Conservation (phyloP, 495 filamentous ascomycete genomes). For the Diplogelasinospora grovesii region DNA sequence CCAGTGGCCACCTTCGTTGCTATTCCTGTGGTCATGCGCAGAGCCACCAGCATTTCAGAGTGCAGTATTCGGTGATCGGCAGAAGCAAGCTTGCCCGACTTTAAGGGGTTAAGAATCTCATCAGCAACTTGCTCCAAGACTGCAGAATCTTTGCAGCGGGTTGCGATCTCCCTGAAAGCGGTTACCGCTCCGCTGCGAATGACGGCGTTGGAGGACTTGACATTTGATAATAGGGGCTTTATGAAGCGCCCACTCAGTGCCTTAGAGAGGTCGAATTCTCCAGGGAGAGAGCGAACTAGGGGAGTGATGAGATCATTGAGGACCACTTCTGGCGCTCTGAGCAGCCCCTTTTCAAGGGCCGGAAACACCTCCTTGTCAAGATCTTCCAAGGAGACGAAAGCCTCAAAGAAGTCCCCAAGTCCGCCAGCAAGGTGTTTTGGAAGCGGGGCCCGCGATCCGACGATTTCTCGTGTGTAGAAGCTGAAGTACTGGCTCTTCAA, state of each 20-base stretch:
- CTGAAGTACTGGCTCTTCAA: conserved; percentile 64
- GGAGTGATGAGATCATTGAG: conserved; percentile 67
- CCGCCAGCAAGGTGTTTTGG: conserved; percentile 65
- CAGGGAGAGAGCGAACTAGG: conserved; percentile 61
- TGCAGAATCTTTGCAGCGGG: conserved; percentile 50
- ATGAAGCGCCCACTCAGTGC: conserved; percentile 61
- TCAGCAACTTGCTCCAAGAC: conserved; percentile 58
- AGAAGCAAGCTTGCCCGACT: conserved; percentile 68
- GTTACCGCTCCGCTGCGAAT: conserved; percentile 70
- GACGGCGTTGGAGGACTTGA: conserved; percentile 76
- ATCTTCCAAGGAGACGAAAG: conserved; percentile 69
- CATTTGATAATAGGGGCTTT: conserved; percentile 78
- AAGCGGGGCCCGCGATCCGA: conserved; percentile 68
- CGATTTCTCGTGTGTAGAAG: conserved; percentile 79
- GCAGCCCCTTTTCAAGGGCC: conserved; percentile 75
- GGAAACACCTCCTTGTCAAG: conserved; percentile 69
- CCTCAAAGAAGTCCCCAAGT: conserved; percentile 74
- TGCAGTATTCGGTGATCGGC: conserved; percentile 76
- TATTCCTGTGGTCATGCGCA: conserved; percentile 49
- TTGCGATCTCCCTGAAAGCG: conserved; percentile 59
- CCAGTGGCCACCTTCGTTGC: conserved; percentile 60
- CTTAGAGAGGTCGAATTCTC: conserved; percentile 67
- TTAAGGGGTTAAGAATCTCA: conserved; percentile 72
- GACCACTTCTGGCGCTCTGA: conserved; percentile 86
- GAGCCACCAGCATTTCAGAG: conserved; percentile 63